Evolutionary conservation across 129 eudicot genomes (phyloP).

Genomic region (Erigeron canadensis): DNA sequence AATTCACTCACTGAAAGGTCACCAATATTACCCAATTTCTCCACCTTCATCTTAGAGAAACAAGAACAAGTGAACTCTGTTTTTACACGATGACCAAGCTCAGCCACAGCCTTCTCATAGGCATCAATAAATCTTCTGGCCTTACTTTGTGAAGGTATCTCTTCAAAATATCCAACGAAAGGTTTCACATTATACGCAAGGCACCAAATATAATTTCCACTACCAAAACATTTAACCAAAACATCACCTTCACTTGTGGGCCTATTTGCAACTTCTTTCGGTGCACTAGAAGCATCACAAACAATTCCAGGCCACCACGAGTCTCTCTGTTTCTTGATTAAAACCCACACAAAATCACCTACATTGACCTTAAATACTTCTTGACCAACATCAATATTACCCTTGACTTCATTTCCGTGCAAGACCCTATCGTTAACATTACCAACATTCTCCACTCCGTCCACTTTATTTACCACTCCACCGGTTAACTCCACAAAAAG

Average conservation of each 20-base stretch:
- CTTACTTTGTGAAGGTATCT: constrained; percentile 34
- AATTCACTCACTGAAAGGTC: constrained; percentile 37
- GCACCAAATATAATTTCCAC: constrained; percentile 45
- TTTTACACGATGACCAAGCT: constrained; percentile 49
- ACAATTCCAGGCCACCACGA: constrained; percentile 57
- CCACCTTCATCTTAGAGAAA: constrained; percentile 25
- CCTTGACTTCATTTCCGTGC: constrained; percentile 20
- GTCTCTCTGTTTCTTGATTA: constrained; percentile 34
- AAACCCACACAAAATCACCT: constrained; percentile 60
- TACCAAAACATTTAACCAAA: constrained; percentile 49
- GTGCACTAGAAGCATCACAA: constrained; percentile 38
- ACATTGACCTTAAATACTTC: constrained; percentile 28
- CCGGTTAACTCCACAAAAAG: constrained; percentile 58
- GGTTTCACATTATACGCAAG: constrained; percentile 38
- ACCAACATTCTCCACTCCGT: background rate
- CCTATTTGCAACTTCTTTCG: constrained; percentile 23
- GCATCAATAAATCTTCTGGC: constrained; percentile 43
- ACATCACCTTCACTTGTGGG: constrained; percentile 17
- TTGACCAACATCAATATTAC: constrained; percentile 10
- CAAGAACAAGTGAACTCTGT: constrained; percentile 56
- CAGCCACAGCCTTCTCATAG: constrained; percentile 39
- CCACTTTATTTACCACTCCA: constrained; percentile 4
- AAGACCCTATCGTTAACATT: background rate
- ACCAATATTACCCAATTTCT: constrained; percentile 15
- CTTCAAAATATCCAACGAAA: constrained; percentile 44